Base-by-base conservation (phyloP, 306 rosid genomes). In the Fagus sylvatica region DNA sequence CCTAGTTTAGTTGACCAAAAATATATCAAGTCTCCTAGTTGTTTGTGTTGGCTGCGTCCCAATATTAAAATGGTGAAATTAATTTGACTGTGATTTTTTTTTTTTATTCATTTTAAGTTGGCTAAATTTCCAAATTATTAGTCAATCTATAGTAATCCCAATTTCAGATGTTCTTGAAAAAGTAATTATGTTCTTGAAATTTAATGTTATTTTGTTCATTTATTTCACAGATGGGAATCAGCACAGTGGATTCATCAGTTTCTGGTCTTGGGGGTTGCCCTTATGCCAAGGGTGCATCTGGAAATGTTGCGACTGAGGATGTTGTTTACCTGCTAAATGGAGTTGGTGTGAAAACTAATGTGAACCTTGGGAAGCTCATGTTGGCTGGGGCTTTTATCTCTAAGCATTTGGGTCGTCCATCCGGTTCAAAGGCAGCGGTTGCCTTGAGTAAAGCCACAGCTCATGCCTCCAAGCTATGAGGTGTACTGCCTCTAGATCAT, bases 251-350 rank as follows among this genome's bases (percentile, higher is more conserved):
- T 87, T 92, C 95, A 42, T 94, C 95, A 0, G 93, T 92, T 36
- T 85, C 98, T n/a, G 97, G 98, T 67, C 92, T 94, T 49, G 97
- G 98, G 62, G 98, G 97, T 22, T 94, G 98, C 68, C 98, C 98
- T 39, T 92, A 92, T 84, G 97, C 97, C 2, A 90, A 89, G 82
- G 98, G 97, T 62, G 98, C 97, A 71, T 80, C 97, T 60, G 97
- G 98, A 46, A 92, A 94, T 78, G 97, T 94, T 53, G 97, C 98
- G 28, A 92, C 93, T 5, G 97, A 94, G 85, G 98, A 94, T 87
- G 97, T 94, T 13, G 93, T 94, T 22, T 94, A 92, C 89, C 87
- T 94, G 93, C 85, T 94, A 69, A 85, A 87, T 77, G 97, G 98
- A 69, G 74, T 94, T 36, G 97, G 93, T 59, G 95, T 84, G 82